Base-by-base conservation (phyloP, 2,329 filamentous ascomycete species). In the Camillea tinctor region DNA sequence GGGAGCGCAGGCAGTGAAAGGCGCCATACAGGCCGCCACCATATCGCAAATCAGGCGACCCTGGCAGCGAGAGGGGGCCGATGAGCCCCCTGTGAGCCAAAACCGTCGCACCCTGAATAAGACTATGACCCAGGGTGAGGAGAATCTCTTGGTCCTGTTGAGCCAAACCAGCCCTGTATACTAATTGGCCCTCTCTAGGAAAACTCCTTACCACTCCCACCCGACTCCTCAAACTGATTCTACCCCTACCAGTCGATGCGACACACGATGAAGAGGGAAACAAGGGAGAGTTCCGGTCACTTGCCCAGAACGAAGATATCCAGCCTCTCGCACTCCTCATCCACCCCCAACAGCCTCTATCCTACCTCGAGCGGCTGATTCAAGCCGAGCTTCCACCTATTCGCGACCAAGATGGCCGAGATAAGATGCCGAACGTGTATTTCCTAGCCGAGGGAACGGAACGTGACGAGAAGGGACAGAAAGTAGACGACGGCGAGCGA, bases 341-440 rank as follows among this genome's bases (percentile, higher is more conserved):
- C 0, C 93, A 97, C 68, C 93, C 93, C 0, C 91, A 96, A 63
- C 93, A 97, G 71, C 93, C 93, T 0, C 82, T 97, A 2, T 96
- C 92, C 8, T 96, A 97, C 73, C 86, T 97, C 50, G 92, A 96
- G 73, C 86, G 92, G 8, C 79, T 97, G 2, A 93, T 97, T 52
- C 93, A 97, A 71, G 90, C 92, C 56, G 93, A 97, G 74, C 80
- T 97, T 0, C 91, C 92, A 0, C 85, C 86, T 0, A 80, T 94
- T 1, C 79, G 83, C 1, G 83, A 84, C 59, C 75, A 87, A 53
- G 85, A 88, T 8, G 84, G 86, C 6, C 78, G 78, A n/a, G 86
- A 92, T 64, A 88, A 88, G 63, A 83, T 91, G 1, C 92, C 92
- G 0, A 84, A 82, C 40, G 84, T 97, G 1, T 86, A 88, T 44